Evolutionary conservation across 805 yeast genomes (phyloP).

Genomic region (Wickerhamomyces silvicola): DNA sequence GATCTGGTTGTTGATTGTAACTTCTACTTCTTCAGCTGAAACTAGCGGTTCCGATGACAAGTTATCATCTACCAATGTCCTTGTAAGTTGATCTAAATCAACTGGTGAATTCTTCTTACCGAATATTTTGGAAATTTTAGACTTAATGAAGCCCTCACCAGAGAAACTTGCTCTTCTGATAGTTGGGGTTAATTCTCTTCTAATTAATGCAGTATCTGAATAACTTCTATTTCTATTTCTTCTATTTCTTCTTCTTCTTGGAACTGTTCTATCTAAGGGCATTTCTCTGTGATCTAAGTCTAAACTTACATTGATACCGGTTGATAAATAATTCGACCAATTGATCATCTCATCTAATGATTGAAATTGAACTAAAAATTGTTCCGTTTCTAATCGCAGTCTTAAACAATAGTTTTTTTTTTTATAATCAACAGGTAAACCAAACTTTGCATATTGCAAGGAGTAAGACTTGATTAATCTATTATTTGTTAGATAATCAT

Average conservation of each 20-base stretch:
- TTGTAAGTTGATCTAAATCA: background rate
- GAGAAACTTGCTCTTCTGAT: conserved; percentile 17
- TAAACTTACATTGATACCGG: conserved; percentile 74
- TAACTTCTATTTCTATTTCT: conserved; percentile 22
- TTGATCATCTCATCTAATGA: conserved; percentile 60
- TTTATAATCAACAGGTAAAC: conserved; percentile 79
- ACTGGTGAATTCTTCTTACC: background rate
- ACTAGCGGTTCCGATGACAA: conserved; percentile 3
- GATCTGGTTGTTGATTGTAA: background rate
- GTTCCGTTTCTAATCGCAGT: conserved; percentile 77
- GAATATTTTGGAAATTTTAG: conserved; percentile 2
- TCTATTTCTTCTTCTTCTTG: conserved; percentile 58
- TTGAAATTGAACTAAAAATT: conserved; percentile 61
- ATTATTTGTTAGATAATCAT: conserved; percentile 6
- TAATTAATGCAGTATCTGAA: conserved; percentile 21
- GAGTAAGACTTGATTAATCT: conserved; percentile 61
- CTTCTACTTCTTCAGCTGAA: conserved; percentile 11
- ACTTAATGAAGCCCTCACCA: conserved; percentile 3
- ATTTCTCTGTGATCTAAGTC: conserved; percentile 66
- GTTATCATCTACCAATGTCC: background rate
- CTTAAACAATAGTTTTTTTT: conserved; percentile 66
- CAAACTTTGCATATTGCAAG: conserved; percentile 76
- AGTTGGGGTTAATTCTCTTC: conserved; percentile 19
- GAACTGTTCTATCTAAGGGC: conserved; percentile 77
- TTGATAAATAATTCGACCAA: conserved; percentile 69